Percentiles rank a stretch among this genome's conserved stretches.
Evolutionary conservation across 192 early-diverging fungal genomes (phyloP).

Genomic region (Coemansia sp.): DNA sequence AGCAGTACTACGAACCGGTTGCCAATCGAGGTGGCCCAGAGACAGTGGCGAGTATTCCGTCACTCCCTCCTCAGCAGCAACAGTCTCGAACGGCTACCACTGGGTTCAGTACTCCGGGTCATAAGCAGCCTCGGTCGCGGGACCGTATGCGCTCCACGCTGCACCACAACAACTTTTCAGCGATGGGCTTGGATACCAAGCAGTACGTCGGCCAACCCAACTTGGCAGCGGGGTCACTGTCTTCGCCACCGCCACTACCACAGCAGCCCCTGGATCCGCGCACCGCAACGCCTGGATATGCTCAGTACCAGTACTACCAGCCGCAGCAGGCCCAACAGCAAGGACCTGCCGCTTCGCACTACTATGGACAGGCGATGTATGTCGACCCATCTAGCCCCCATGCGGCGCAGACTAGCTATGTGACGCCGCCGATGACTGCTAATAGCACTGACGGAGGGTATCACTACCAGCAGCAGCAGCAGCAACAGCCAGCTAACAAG

Average conservation of each 20-base stretch:
- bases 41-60: conserved; percentile 7
- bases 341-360: not conserved
- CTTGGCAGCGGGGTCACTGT: conserved; percentile 11
- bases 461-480: not conserved
- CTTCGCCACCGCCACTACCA: conserved; percentile 25
- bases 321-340: conserved; percentile 2
- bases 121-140: conserved; percentile 53
- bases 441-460: not conserved
- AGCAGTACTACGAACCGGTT: conserved; percentile 9
- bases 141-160: conserved; percentile 56
- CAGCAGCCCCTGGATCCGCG: conserved; percentile 35
- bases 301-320: conserved; percentile 18
- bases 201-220: conserved; percentile 8
- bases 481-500: not conserved
- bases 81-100: conserved; percentile 12
- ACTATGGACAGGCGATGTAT: conserved; percentile 25
- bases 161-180: conserved; percentile 42
- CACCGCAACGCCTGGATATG: conserved; percentile 11
- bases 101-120: conserved; percentile 26
- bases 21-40: not conserved
- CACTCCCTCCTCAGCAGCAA: conserved; percentile 5
- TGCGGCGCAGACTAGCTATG: not conserved
- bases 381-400: conserved; percentile 10
- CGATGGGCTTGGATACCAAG: conserved; percentile 11
- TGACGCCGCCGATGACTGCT: not conserved